Evolutionary conservation across 768 basidiomycete species (phyloP).

Genomic region (Naganishia vishniacii): DNA sequence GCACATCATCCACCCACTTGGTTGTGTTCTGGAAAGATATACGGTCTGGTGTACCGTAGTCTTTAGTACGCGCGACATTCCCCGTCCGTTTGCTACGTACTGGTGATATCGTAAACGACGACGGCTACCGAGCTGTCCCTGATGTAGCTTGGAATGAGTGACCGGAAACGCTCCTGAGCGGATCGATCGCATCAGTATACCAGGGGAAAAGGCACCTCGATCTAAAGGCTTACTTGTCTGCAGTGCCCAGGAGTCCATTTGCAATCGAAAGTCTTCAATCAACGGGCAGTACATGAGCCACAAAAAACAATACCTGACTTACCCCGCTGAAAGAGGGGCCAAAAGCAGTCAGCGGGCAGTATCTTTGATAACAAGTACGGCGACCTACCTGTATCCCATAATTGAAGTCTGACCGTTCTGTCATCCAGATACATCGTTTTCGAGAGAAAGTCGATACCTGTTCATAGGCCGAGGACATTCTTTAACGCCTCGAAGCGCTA

Average conservation of each 20-base stretch:
- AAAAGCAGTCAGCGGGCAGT: neutral
- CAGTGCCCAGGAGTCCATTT: neutral
- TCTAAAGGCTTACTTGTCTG: conserved; percentile 3
- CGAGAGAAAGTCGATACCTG: conserved; percentile 91
- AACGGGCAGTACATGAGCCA: neutral
- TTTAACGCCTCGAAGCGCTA: neutral
- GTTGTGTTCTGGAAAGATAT: conserved; percentile 96
- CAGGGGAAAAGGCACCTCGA: neutral
- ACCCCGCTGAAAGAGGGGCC: conserved; percentile 27
- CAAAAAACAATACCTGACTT: neutral
- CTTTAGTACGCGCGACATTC: neutral
- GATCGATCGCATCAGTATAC: too few relatives aligned
- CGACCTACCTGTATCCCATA: conserved; percentile 99
- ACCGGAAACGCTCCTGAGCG: conserved; percentile 84
- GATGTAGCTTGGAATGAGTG: conserved; percentile 96
- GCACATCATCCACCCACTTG: conserved; percentile 99
- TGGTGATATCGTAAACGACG: conserved; percentile 98
- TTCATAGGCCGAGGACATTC: neutral
- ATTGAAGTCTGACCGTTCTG: conserved; percentile 89
- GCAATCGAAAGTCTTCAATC: neutral
- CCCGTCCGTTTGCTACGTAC: conserved; percentile 55
- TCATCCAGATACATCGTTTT: conserved; percentile 99
- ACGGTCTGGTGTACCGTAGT: conserved; percentile 59
- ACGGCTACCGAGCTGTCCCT: conserved; percentile 98
- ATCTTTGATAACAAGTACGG: too few relatives aligned